Evolutionary conservation across 78 protist genomes (phyloP).

Genomic region (Trichosphaerium sp.): DNA sequence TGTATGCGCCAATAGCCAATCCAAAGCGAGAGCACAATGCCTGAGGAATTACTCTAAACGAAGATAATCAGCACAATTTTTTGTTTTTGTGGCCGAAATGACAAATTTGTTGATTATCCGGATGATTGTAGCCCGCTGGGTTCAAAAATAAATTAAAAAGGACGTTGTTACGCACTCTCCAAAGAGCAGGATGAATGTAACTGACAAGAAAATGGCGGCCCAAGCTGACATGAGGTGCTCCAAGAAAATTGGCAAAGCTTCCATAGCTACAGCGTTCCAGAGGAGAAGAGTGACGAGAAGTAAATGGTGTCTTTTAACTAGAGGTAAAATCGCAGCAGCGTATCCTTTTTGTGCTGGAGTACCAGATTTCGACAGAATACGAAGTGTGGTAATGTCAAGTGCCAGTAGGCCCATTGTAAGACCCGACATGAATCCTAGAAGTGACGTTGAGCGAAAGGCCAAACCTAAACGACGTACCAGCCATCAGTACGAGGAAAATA

Average conservation of each 20-base stretch:
- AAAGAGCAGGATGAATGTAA: slow-evolving; percentile 24
- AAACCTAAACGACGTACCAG: no score
- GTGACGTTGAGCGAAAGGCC: no score
- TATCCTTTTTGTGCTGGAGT: background rate
- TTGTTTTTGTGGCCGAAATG: no score
- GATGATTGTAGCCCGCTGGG: no score
- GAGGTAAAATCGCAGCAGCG: background rate
- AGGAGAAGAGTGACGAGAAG: slow-evolving; percentile 46
- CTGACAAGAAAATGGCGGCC: slow-evolving; percentile 3
- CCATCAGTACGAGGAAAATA: no score
- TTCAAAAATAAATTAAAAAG: no score
- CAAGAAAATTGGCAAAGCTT: slow-evolving; percentile 41
- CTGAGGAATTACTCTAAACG: slow-evolving; percentile 2
- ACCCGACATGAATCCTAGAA: background rate
- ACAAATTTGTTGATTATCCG: no score
- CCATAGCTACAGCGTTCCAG: slow-evolving; percentile 24
- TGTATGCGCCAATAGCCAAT: slow-evolving; percentile 1
- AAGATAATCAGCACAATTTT: background rate
- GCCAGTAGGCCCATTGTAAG: background rate
- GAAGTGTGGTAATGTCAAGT: background rate
- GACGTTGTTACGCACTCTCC: slow-evolving; percentile 28
- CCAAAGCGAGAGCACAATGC: slow-evolving; percentile 2
- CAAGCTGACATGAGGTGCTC: background rate
- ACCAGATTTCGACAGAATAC: background rate
- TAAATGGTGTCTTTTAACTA: slow-evolving; percentile 19